phyloP scores from a whole-genome alignment of 2,329 filamentous ascomycete species.

The Conoideocrella luteorostrata region DNA sequence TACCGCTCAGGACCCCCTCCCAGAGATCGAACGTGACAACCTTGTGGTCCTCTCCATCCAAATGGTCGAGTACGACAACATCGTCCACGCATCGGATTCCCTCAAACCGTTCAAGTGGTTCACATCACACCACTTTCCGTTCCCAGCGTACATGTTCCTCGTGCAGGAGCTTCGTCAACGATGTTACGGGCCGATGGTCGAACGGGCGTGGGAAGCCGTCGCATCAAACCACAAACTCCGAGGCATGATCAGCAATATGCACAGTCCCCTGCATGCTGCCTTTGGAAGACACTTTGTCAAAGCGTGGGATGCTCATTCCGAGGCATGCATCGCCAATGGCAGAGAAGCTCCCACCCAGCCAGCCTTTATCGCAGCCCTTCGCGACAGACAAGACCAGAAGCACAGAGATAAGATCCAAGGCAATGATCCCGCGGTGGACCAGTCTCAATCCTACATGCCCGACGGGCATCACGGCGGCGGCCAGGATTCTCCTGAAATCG shows the following conservation, averaged over 20 bases:
- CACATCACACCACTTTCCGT: constrained; percentile 52
- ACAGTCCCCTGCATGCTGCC: constrained; percentile 50
- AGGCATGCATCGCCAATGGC: constrained; percentile 38
- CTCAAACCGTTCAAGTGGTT: constrained; percentile 53
- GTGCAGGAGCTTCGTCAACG: constrained; percentile 48
- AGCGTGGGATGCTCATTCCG: constrained; percentile 54
- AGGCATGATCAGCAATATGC: constrained; percentile 40
- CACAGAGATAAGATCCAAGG: constrained; percentile 19
- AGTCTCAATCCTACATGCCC: too few species aligned
- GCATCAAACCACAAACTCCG: constrained; percentile 47
- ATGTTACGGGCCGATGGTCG: constrained; percentile 47
- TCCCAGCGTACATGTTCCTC: constrained; percentile 56
- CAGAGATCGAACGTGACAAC: constrained; percentile 42
- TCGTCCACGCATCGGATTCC: constrained; percentile 44
- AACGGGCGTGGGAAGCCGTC: constrained; percentile 53
- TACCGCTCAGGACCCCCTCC: constrained; percentile 31
- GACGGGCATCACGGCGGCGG: background rate
- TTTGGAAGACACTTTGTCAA: constrained; percentile 54
- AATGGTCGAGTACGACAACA: constrained; percentile 54
- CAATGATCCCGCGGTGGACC: background rate
- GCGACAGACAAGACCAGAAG: constrained; percentile 35
- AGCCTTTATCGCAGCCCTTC: constrained; percentile 40
- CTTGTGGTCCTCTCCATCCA: constrained; percentile 49
- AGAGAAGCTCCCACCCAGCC: constrained; percentile 34
- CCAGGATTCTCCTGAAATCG: background rate